Evolutionary conservation across 2,329 filamentous ascomycete species (phyloP), one percentile per base, ranked within the genome.

Genomic region (Aspergillus sp.): DNA sequence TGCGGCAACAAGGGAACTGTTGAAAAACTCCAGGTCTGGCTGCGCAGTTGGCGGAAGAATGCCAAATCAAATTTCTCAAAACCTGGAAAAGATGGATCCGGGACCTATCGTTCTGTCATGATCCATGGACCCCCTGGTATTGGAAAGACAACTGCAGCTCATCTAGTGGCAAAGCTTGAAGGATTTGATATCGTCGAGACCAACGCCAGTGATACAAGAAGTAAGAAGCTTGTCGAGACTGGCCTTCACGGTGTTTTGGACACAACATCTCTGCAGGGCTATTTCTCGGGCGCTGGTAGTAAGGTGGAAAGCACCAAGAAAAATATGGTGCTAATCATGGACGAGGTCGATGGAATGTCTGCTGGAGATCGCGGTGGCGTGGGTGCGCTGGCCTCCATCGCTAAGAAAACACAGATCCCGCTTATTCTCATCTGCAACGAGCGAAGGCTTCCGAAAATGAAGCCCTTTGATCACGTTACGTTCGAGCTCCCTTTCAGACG

Each of bases 391-490:
- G 94, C 95, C 58, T 92, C 95, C 59, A 90, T 96, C 56, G 97
- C 94, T 82, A 96, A 91, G 79, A 97, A 96, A 82, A 95, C 93
- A 0, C 88, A 95, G 67, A 87, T 99, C 24, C 95, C 95, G 0
- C 89, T 99, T 73, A 98, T 99, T 67, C 84, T 99, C 56, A 98
- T 99, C 67, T 99, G 95, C 84, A 99, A 99, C 75, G 95, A 99
- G 72, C 89, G 95, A 67, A 88, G 85, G 65, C 80, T 93, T 63
- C 95, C 90, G 31, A 99, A 99, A 83, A 99, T 99, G 95, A 97
- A 94, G 78, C 95, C 95, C 0, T 99, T 99, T 72, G 93, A 98
- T 73, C 86, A 87, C 69, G 89, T 90, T 55, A 89, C 91, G 2
- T 93, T 85, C 69, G 93, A 98, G 65, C 79, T 99, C 63, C 87